Percentiles rank a stretch among this genome's conserved stretches.
phyloP scores from a whole-genome alignment of 345 rosid species.

The Excoecaria cochinchinensis region DNA sequence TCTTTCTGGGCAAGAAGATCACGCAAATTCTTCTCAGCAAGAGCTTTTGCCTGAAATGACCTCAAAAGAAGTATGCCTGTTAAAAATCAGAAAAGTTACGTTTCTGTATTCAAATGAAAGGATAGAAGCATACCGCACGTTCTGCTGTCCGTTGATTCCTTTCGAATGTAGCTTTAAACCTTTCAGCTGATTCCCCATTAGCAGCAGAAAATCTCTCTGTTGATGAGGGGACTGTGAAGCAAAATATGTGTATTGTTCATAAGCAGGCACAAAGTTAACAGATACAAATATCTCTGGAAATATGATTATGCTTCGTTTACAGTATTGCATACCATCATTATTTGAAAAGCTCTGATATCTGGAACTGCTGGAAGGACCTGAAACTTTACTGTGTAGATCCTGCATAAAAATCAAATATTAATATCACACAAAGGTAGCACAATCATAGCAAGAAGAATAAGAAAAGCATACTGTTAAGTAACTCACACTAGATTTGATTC shows the following conservation, averaged over 20 bases:
- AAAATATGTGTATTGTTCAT: conserved; percentile 19
- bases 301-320: background rate
- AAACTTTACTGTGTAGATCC: conserved; percentile 51
- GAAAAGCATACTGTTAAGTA: background rate
- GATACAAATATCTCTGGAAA: background rate
- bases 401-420: conserved; percentile 35
- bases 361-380: conserved; percentile 43
- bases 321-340: conserved; percentile 42
- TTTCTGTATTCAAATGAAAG: background rate
- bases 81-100: conserved; percentile 14
- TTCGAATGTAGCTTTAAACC: conserved; percentile 65
- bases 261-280: background rate
- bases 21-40: conserved; percentile 86
- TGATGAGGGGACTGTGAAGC: conserved; percentile 33
- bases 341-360: conserved; percentile 36
- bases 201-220: conserved; percentile 37
- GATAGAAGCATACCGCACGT: conserved; percentile 62
- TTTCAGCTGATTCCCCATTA: conserved; percentile 58
- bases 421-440: background rate
- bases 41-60: conserved; percentile 79
- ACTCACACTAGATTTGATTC: conserved; percentile 20
- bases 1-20: conserved; percentile 83
- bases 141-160: conserved; percentile 79
- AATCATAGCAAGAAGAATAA: conserved; percentile 7
- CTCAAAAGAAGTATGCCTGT: conserved; percentile 22